phyloP scores from a whole-genome alignment of 768 basidiomycete genomes.

The Termitomyces titanicus region DNA sequence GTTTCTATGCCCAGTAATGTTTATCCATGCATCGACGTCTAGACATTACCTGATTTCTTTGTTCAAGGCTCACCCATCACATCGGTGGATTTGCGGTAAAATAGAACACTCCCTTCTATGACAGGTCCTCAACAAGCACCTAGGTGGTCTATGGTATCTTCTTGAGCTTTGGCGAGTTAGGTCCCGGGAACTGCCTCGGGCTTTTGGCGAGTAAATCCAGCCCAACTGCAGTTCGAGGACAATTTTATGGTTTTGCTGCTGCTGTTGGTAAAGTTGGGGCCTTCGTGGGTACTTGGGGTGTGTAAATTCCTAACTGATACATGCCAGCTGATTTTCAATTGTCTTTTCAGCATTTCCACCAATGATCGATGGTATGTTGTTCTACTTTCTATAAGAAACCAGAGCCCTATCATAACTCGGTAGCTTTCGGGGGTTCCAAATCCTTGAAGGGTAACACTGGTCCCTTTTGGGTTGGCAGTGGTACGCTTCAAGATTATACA shows the following conservation, averaged over 20 bases:
- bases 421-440: constrained; percentile 58
- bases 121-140: not conserved
- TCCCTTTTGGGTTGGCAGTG: constrained; percentile 89
- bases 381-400: not conserved
- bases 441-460: constrained; percentile 68
- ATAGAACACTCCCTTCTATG: constrained; percentile 2
- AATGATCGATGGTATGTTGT: constrained; percentile 52
- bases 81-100: constrained; percentile 74
- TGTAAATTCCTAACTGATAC: constrained; percentile 15
- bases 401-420: constrained; percentile 1
- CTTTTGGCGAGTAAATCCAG: constrained; percentile 82
- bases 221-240: constrained; percentile 83
- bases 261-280: constrained; percentile 85
- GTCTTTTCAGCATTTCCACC: constrained; percentile 53
- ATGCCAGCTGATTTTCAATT: not conserved
- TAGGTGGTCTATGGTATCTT: constrained; percentile 89
- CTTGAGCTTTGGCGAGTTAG: constrained; percentile 84
- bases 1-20: constrained; percentile 55
- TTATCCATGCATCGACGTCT: not conserved
- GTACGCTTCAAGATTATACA: constrained; percentile 26
- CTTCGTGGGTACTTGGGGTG: constrained; percentile 79
- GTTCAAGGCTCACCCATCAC: constrained; percentile 47
- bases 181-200: constrained; percentile 85
- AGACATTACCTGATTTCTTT: not conserved
- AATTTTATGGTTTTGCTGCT: constrained; percentile 83